Base-by-base conservation (phyloP, 805 yeast species). In the Nakazawaea populi region DNA sequence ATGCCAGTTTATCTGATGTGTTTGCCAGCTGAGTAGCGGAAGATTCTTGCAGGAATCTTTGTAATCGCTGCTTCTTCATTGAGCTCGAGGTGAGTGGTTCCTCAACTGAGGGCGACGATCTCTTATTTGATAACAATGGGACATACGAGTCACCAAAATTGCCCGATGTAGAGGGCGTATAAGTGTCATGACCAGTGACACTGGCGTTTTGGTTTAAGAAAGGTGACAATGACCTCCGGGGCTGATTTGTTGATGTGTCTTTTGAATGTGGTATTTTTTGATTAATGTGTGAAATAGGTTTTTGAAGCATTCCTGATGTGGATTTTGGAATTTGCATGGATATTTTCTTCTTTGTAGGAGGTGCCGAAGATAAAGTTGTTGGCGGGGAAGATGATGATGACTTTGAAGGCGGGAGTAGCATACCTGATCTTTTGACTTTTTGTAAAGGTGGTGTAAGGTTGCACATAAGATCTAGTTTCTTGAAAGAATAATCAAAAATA, bases 1-100 rank as follows among this genome's bases (percentile, higher is more conserved):
- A 18, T 18, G 24, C 24, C 24, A 18, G 24, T 18, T 18, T 18
- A 18, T 18, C 24, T 18, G 24, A 3, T 18, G 24, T 18, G 24
- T 3, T 18, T 3, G 24, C 24, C 24, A 18, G 24, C 4, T 11
- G 40, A 12, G 14, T 12, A 12, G 40, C 18, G 7, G 40, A 8
- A 37, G 59, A 55, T 50, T 62, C 73, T 31, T 59, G 55, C 54
- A 74, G 77, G 57, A 83, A 83, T 52, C 88, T 60, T 51, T 72
- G 73, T 45, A 72, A 66, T 41, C 88, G 64, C 47, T 72, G 69
- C 51, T 64, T 64, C 52, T 73, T 75, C 31, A 74, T 64, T 29
- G 67, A 65, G 8, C 64, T 46, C 66, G 70, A 51, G 60, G 70
- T 55, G 18, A 58, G 35, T 8, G 46, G 24, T n/a, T 51, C 35